A percentile compares a stretch with the other conserved stretches of the same genome.
Evolutionary conservation across 2,329 filamentous ascomycete species (phyloP).

Genomic region (Ambrosiella xylebori): DNA sequence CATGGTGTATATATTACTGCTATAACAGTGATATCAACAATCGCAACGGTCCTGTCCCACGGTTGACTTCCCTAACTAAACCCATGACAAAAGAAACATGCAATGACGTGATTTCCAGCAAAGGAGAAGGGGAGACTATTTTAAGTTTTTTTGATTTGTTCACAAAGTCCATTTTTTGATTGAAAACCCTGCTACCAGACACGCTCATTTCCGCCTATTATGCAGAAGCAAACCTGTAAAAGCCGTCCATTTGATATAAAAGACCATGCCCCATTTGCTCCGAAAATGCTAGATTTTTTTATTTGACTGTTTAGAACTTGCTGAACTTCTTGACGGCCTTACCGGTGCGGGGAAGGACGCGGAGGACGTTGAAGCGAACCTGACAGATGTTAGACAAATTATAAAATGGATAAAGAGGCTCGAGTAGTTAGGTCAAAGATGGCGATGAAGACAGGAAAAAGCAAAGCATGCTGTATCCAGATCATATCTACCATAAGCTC

Average conservation of each 20-base stretch:
- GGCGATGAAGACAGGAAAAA: neutral
- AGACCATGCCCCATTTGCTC: slow-evolving; percentile 26
- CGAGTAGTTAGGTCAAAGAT: neutral
- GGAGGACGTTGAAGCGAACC: slow-evolving; percentile 99
- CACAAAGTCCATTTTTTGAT: slow-evolving; percentile 13
- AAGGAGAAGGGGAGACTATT: neutral
- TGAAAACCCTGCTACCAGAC: slow-evolving; percentile 12
- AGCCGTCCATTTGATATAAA: slow-evolving; percentile 19
- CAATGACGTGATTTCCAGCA: neutral
- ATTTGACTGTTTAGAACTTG: slow-evolving; percentile 67
- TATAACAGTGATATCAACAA: too few relatives aligned
- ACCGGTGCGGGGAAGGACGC: slow-evolving; percentile 91
- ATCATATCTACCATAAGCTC: too few relatives aligned
- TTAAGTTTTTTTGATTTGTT: slow-evolving; percentile 12
- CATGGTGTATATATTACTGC: too few relatives aligned
- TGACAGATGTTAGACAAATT: slow-evolving; percentile 22
- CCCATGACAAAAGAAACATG: neutral
- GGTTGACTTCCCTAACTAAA: neutral
- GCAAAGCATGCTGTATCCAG: too few relatives aligned
- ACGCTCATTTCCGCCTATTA: slow-evolving; percentile 13
- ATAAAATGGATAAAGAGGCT: slow-evolving; percentile 4
- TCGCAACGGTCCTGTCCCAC: too few relatives aligned
- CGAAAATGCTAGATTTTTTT: slow-evolving; percentile 31
- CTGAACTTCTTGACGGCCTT: slow-evolving; percentile 95
- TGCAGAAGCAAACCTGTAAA: slow-evolving; percentile 11